phyloP scores from a whole-genome alignment of 1,284 basidiomycete genomes.

The Ganoderma leucocontextum region DNA sequence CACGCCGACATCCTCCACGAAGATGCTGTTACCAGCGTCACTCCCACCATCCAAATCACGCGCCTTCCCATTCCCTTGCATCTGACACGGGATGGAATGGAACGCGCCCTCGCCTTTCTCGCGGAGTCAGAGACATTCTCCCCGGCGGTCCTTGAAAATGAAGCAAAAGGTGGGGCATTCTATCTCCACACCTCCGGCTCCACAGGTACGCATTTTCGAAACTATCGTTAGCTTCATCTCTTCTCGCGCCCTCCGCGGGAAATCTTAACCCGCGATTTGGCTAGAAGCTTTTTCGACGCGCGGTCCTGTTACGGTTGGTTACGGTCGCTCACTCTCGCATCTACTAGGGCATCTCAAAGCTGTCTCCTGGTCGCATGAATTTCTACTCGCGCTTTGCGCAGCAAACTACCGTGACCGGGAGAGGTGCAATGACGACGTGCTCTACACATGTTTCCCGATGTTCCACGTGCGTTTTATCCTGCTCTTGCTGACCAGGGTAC shows the following conservation, averaged over 20 bases:
- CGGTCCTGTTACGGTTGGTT: neutral
- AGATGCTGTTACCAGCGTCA: constrained; percentile 5
- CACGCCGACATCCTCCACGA: constrained; percentile 11
- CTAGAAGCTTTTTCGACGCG: too few species aligned
- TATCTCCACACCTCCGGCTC: constrained; percentile 26
- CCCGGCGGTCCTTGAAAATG: constrained; percentile 3
- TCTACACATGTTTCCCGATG: constrained; percentile 23
- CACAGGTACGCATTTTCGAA: constrained; percentile 13
- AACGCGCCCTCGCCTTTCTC: constrained; percentile 9
- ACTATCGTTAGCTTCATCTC: too few species aligned
- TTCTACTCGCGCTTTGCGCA: constrained; percentile 14
- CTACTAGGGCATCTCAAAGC: constrained; percentile 13
- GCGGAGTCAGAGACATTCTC: neutral
- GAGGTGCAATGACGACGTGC: constrained; percentile 16
- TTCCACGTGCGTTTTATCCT: constrained; percentile 18
- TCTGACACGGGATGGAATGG: constrained; percentile 11
- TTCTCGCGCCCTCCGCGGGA: too few species aligned
- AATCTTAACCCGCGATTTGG: too few species aligned
- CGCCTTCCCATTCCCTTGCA: neutral
- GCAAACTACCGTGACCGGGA: constrained; percentile 15
- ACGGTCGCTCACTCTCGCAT: neutral
- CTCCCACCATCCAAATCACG: constrained; percentile 6
- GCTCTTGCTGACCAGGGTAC: too few species aligned
- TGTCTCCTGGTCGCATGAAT: constrained; percentile 17
- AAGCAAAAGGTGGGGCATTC: constrained; percentile 16